Percentiles rank a stretch among this genome's conserved stretches.
Conservation (phyloP, 352 stramenopile species). For the Phytophthora pini region DNA sequence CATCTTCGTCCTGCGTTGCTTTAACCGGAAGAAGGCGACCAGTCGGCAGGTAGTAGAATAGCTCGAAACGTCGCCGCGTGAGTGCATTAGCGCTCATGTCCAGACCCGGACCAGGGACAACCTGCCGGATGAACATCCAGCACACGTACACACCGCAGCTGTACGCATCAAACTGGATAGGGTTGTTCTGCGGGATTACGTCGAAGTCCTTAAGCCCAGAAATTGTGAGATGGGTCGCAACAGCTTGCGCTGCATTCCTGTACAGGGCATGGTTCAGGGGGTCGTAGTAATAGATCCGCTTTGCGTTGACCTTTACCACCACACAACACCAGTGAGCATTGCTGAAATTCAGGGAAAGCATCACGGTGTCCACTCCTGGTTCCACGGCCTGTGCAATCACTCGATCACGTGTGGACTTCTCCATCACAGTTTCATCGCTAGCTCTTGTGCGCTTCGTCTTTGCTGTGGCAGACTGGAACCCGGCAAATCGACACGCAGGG, state of each 20-base stretch:
- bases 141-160: slow-evolving; percentile 28
- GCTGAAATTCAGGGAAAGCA: slow-evolving; percentile 13
- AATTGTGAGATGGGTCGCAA: neutral
- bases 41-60: slow-evolving; percentile 15
- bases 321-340: slow-evolving; percentile 15
- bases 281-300: slow-evolving; percentile 16
- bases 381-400: neutral
- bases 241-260: neutral
- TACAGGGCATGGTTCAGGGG: neutral
- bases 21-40: neutral
- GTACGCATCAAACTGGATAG: slow-evolving; percentile 21
- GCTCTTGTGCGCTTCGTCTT: neutral
- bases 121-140: slow-evolving; percentile 21
- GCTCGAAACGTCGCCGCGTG: slow-evolving; percentile 6
- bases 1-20: neutral
- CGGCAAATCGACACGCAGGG: neutral
- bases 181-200: slow-evolving; percentile 13
- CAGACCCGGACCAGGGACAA: neutral
- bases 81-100: slow-evolving; percentile 8
- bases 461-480: neutral
- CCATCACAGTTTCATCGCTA: neutral
- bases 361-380: neutral
- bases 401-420: neutral
- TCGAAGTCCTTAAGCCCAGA: neutral
- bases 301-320: neutral